These are phyloP conservation scores for Westerdykella aurantiaca DNA, from an alignment of 2,329 filamentous ascomycete species.

Conservation along the genomic window DNA sequence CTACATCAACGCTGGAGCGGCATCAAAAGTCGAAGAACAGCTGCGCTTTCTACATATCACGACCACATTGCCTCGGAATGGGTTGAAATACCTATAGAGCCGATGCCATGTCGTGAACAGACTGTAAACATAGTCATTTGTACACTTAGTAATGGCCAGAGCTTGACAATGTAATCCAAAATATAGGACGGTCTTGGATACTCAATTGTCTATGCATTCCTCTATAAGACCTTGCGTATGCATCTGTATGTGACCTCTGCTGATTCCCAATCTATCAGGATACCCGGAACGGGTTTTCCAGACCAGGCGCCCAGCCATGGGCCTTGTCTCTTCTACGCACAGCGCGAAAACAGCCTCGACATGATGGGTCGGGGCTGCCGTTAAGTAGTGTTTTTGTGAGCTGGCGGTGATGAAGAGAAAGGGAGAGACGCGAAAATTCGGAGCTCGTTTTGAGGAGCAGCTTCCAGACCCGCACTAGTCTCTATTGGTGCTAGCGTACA, in stretches of 20 bases:
- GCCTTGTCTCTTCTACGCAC: constrained; percentile 57
- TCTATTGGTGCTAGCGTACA: constrained; percentile 10
- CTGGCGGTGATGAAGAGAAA: constrained; percentile 47
- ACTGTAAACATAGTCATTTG: no score
- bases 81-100: no score
- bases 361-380: constrained; percentile 49
- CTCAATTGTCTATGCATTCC: no score
- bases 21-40: no score
- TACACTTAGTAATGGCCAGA: no score
- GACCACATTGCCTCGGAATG: no score
- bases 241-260: constrained; percentile 56
- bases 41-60: no score
- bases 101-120: no score
- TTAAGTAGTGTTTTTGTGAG: constrained; percentile 54
- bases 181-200: no score
- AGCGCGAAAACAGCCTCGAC: constrained; percentile 62
- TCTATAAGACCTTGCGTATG: no score
- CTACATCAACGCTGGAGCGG: no score
- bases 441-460: constrained; percentile 16
- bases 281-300: constrained; percentile 59
- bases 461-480: constrained; percentile 17
- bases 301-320: constrained; percentile 68
- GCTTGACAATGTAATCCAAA: no score
- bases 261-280: constrained; percentile 65
- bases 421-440: constrained; percentile 38